A percentile compares a stretch with the other conserved stretches of the same genome.
Conservation (phyloP, 129 eudicot species). For the Ambrosia artemisiifolia region DNA sequence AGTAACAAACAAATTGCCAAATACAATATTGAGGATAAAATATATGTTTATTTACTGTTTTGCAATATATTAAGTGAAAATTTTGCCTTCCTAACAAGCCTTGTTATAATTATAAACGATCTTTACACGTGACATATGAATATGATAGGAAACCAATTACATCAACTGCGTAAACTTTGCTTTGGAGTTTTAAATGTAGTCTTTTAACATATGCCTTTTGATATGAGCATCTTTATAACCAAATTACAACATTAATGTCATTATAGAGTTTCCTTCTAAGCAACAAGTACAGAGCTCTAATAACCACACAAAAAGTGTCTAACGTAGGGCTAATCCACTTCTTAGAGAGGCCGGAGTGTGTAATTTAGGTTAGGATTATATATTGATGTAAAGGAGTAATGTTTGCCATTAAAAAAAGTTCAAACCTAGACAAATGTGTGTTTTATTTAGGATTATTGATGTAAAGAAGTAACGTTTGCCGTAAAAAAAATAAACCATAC, state of each 20-base stretch:
- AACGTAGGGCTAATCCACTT: no score
- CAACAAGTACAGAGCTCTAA: no score
- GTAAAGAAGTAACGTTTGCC: background rate
- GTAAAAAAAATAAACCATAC: no score
- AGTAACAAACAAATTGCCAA: background rate
- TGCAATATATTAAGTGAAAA: background rate
- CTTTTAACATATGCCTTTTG: background rate
- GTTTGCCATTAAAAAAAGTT: no score
- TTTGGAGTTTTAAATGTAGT: background rate
- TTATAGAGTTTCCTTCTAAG: no score
- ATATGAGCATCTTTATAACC: background rate
- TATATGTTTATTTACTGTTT: background rate
- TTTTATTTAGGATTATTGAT: no score
- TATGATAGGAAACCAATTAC: background rate
- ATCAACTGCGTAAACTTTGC: background rate
- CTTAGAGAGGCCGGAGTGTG: no score
- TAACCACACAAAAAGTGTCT: no score
- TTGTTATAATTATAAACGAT: constrained; percentile 1
- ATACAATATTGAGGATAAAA: background rate
- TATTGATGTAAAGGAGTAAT: no score
- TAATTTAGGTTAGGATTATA: no score
- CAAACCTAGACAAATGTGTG: no score
- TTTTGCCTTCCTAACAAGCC: no score
- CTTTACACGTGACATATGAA: constrained; percentile 3
- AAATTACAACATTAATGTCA: background rate